Evolutionary conservation across 1,284 basidiomycete genomes (phyloP), one percentile per base, ranked within the genome.

Genomic region (Apiotrichum montevideense): DNA sequence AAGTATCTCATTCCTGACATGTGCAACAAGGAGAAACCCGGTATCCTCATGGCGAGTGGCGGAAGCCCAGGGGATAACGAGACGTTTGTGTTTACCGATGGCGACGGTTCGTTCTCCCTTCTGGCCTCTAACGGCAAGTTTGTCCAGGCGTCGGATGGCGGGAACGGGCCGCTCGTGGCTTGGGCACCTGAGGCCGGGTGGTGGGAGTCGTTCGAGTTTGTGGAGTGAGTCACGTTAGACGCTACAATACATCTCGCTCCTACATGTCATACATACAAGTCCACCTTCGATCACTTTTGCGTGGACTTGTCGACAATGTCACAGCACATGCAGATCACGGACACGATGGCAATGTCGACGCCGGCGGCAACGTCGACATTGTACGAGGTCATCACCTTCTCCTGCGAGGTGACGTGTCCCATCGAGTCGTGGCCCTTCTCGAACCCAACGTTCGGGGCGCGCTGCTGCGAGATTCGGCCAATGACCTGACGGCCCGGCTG

Each of bases 201-300:
- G 60, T 62, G 60, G 60, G 60, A 62, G 60, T 47, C 43, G 41
- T 62, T 58, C n/a, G 56, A 51, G 47, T 29, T 58, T 14, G 54
- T 56, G 6, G 60, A 58, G 34, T 35, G 14, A 35, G 4, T 10
- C 32, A 29, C 11, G 35, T 3, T 11, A 29, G 32, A 13, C 14
- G 35, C 13, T 37, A 35, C 21, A 35, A 21, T 39, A 39, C 45
- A 34, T 5, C 11, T 15, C n/a, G 41, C 41, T 14, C n/a, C 35
- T 32, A 11, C 29, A 9, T 11, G 32, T 6, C 29, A 33, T 44
- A 21, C 6, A 21, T 21, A 21, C 45, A 32, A 34, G 4, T 13
- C 13, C 3, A 14, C 2, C 8, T 11, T 29, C 10, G 29, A 11
- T 9, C n/a, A 15, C 34, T 47, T 37, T 8, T 5, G 32, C 35